Base-by-base conservation (phyloP, 164 flowering plant genomes). In the Tetrastigma voinierianum region DNA sequence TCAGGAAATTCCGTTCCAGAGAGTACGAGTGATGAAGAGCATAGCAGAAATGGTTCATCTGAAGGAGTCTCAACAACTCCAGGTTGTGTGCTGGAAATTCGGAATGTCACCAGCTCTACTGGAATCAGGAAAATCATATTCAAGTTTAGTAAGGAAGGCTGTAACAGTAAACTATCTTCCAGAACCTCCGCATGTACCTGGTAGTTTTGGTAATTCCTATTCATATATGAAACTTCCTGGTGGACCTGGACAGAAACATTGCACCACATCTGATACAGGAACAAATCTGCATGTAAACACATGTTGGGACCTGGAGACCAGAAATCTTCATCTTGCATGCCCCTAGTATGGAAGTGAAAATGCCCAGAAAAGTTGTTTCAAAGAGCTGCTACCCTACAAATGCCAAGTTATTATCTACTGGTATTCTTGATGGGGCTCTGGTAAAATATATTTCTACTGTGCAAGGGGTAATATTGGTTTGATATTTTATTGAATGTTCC, bases 51-150 rank as follows among this genome's bases (percentile, higher is more conserved):
- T 63, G 77, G 66, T 18, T 59, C 60, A 9, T 21, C 76, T 46
- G 74, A n/a, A 51, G 46, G 62, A 45, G 80, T 45, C 3, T 62
- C 81, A 9, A 71, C 72, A 2, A 70, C 85, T 6, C 62, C 62
- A 66, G 52, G 81, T 88, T 69, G 74, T 69, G 74, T 80, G 10
- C 61, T 82, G 69, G 94, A 86, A 74, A 77, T 80, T 61, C 88
- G 87, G 0, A 75, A 84, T 70, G 76, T 67, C 16, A n/a, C n/a
- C n/a, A 72, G 80, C 52, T 65, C 85, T 4, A 65, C 87, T 58
- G 94, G 94, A 57, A 79, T 88, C 55, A 79, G 87, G 57, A 88
- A 81, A 69, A 81, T 88, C 54, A 88, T 85, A 2, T 85, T 88
- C 44, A 88, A 83, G 77, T 83, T 88, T 59, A 82, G 81, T 45